phyloP scores from a whole-genome alignment of 2,329 filamentous ascomycete species.

The Botrytis galanthina region DNA sequence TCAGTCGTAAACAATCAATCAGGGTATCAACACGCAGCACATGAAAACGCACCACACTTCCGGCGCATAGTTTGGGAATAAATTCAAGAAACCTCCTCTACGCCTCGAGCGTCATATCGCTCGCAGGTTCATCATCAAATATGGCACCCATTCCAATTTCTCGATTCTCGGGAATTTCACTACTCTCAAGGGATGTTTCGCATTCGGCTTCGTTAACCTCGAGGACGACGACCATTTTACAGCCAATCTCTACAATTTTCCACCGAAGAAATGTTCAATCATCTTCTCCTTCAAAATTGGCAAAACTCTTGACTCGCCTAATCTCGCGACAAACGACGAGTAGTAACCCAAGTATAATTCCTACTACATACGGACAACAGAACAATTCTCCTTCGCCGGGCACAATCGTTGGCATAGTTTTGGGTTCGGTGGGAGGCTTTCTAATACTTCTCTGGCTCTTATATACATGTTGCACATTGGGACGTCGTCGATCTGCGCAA shows the following conservation, averaged over 20 bases:
- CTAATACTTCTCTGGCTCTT: slow-evolving; percentile 52
- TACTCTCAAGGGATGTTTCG: background rate
- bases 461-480: slow-evolving; percentile 38
- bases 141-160: slow-evolving; percentile 16
- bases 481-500: slow-evolving; percentile 17
- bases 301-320: background rate
- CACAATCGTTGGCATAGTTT: slow-evolving; percentile 58
- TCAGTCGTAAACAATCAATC: slow-evolving; percentile 12
- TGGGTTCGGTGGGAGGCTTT: slow-evolving; percentile 53
- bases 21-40: background rate
- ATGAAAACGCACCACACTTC: background rate
- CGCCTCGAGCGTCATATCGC: slow-evolving; percentile 8
- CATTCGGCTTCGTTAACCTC: background rate
- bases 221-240: background rate
- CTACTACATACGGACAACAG: slow-evolving; percentile 57
- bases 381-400: slow-evolving; percentile 53
- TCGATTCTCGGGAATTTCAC: background rate
- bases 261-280: background rate
- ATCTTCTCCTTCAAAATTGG: background rate
- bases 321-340: background rate
- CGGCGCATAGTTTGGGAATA: background rate
- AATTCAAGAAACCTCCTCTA: background rate
- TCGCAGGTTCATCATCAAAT: slow-evolving; percentile 2
- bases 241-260: background rate
- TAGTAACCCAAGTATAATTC: slow-evolving; percentile 46